Evolutionary conservation across 2,329 filamentous ascomycete species (phyloP).

Genomic region (Exophiala sp.): DNA sequence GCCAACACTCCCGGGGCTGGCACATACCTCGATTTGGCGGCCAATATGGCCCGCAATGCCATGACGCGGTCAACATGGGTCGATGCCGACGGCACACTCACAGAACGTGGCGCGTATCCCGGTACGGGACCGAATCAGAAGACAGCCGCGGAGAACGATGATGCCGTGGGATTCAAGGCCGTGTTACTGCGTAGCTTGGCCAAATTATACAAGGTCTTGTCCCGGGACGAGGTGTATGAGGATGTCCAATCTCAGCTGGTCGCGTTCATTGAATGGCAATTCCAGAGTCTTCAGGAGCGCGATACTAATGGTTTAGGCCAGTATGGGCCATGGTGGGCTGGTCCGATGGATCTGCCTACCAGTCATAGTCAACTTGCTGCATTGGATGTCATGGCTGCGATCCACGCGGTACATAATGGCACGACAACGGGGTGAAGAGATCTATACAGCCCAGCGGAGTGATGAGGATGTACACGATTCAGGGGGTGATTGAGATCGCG

Average conservation of each 20-base stretch:
- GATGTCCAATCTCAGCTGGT: slow-evolving; percentile 9
- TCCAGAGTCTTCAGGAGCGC: slow-evolving; percentile 8
- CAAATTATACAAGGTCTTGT: slow-evolving; percentile 15
- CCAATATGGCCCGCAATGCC: slow-evolving; percentile 14
- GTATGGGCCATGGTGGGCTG: slow-evolving; percentile 23
- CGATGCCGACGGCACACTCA: slow-evolving; percentile 16
- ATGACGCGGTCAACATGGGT: slow-evolving; percentile 21
- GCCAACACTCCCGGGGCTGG: neutral
- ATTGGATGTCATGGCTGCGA: slow-evolving; percentile 24
- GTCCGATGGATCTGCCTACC: slow-evolving; percentile 19
- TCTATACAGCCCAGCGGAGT: too few relatives aligned
- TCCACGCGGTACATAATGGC: slow-evolving; percentile 14
- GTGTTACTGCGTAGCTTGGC: slow-evolving; percentile 19
- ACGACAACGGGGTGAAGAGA: too few relatives aligned
- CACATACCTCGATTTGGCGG: slow-evolving; percentile 16
- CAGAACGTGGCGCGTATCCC: slow-evolving; percentile 17
- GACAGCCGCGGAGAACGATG: slow-evolving; percentile 15
- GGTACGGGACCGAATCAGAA: slow-evolving; percentile 6
- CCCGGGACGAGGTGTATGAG: slow-evolving; percentile 1
- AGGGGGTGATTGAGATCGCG: too few relatives aligned
- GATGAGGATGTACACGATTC: too few relatives aligned
- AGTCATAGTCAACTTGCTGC: slow-evolving; percentile 23
- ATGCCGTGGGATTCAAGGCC: slow-evolving; percentile 23
- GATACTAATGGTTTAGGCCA: slow-evolving; percentile 18
- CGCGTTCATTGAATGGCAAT: slow-evolving; percentile 16